Percentiles rank a stretch among this genome's conserved stretches.
Evolutionary conservation across 177 flowering plant species (phyloP).

Genomic region (Viscum album): DNA sequence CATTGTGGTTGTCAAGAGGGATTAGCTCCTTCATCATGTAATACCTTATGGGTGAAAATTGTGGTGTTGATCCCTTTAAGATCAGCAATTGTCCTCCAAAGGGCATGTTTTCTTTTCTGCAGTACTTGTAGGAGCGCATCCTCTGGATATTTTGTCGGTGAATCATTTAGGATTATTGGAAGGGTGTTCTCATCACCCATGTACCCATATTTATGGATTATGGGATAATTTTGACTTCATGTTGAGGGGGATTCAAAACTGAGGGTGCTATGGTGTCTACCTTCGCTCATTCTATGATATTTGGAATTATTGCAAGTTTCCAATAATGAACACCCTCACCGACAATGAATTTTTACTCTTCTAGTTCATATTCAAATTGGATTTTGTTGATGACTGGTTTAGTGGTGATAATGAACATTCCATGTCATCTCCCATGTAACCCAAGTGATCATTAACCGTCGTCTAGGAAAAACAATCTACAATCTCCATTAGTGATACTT

Average conservation of each 20-base stretch:
- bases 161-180: background rate
- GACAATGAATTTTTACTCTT: too few relatives aligned
- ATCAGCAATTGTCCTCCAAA: background rate
- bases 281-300: background rate
- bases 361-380: too few relatives aligned
- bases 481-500: background rate
- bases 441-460: background rate
- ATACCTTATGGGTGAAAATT: background rate
- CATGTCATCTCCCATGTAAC: too few relatives aligned
- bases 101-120: background rate
- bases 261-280: background rate
- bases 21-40: too few relatives aligned
- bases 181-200: background rate
- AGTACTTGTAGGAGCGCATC: background rate
- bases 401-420: background rate
- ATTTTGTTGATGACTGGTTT: background rate
- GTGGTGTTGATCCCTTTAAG: background rate
- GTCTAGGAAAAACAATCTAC: background rate
- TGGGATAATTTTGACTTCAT: background rate
- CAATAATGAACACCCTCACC: background rate
- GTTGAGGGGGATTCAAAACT: background rate
- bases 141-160: background rate
- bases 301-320: background rate
- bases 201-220: background rate
- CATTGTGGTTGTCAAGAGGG: too few relatives aligned